Base-by-base conservation (phyloP, 1,284 basidiomycete species). In the Lignosus rhinocerotis region DNA sequence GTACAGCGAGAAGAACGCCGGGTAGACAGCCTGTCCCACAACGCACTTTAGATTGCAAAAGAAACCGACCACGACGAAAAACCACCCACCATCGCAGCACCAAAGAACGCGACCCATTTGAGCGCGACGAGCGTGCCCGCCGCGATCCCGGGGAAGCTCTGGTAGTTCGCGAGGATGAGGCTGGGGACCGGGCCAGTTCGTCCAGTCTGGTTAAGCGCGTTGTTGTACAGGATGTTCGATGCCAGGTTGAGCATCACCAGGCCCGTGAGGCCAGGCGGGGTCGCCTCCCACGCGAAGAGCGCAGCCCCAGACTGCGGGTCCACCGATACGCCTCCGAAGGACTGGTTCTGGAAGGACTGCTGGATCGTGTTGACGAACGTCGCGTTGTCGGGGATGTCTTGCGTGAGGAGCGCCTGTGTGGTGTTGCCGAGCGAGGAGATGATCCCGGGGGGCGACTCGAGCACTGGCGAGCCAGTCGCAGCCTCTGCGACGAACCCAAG, bases 1-100 rank as follows among this genome's bases (percentile, higher is more conserved):
- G 69, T 93, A 93, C 12, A 93, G 70, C 9, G 87, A 80, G 61
- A 87, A 91, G 72, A 93, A 93, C 0, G 91, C 90, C 2, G 91
- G 90, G 70, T 84, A 93, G 0, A 90, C 84, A 16, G 86, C 80
- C 84, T 89, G 64, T 0, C 5, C n/a, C 12, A 30, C 43, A 50
- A 50, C 39, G 33, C 51, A 19, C 43, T 31, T 32, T n/a, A 53
- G 45, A 38, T 6, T 58, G n/a, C 7, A 30, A 36, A n/a, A 14
- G 9, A 16, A 30, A 31, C 44, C 38, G 49, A 10, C 7, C n/a
- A 7, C 7, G 41, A 39, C 41, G 30, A 12, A 34, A 45, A 16
- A 11, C 56, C 12, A 58, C 79, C 58, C 56, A 88, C 87, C 86
- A 90, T 88, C 1, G 82, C 78, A 43, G 82, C 83, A 9, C 84